Evolutionary conservation across 495 filamentous ascomycete species (phyloP).

Genomic region (Elaphomyces granulatus): DNA sequence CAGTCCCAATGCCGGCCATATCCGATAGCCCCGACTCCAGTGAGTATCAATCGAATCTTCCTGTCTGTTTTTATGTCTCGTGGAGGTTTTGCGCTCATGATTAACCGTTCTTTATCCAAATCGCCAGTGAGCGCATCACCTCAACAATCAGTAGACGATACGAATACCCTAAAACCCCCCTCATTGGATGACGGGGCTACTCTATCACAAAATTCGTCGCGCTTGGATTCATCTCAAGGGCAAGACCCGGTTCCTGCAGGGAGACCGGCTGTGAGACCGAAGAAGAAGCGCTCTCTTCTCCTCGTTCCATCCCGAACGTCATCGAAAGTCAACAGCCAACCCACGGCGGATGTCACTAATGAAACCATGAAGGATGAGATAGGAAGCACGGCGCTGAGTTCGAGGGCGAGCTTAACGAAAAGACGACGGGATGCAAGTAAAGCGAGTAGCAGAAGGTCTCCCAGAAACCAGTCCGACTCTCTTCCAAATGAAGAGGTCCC

Average conservation of each 20-base stretch:
- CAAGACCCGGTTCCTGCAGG: slow-evolving; percentile 7
- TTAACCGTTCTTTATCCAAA: neutral
- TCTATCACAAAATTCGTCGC: slow-evolving; percentile 12
- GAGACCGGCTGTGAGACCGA: slow-evolving; percentile 18
- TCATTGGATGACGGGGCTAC: slow-evolving; percentile 15
- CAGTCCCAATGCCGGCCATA: slow-evolving; percentile 26
- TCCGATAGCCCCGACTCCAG: slow-evolving; percentile 12
- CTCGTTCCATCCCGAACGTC: slow-evolving; percentile 55
- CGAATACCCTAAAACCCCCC: slow-evolving; percentile 14
- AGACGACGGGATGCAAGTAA: slow-evolving; percentile 55
- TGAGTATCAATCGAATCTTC: neutral
- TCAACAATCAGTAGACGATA: slow-evolving; percentile 15
- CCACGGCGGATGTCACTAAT: slow-evolving; percentile 48
- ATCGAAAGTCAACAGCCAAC: slow-evolving; percentile 46
- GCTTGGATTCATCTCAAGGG: slow-evolving; percentile 9
- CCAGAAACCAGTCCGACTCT: slow-evolving; percentile 29
- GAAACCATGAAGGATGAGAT: slow-evolving; percentile 48
- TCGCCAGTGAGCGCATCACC: slow-evolving; percentile 7
- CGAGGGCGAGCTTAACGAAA: slow-evolving; percentile 57
- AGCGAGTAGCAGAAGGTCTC: slow-evolving; percentile 44
- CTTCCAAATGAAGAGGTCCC: slow-evolving; percentile 24
- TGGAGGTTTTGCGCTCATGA: neutral
- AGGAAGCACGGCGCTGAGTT: slow-evolving; percentile 43
- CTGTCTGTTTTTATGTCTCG: too few species aligned
- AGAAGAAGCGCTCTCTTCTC: slow-evolving; percentile 44